A percentile compares a stretch with the other conserved stretches of the same genome.
These are phyloP conservation scores for Pseudoscleropodium purum DNA, from an alignment of 225 moss, liverwort and hornwort genomes.

Conservation along the genomic window DNA sequence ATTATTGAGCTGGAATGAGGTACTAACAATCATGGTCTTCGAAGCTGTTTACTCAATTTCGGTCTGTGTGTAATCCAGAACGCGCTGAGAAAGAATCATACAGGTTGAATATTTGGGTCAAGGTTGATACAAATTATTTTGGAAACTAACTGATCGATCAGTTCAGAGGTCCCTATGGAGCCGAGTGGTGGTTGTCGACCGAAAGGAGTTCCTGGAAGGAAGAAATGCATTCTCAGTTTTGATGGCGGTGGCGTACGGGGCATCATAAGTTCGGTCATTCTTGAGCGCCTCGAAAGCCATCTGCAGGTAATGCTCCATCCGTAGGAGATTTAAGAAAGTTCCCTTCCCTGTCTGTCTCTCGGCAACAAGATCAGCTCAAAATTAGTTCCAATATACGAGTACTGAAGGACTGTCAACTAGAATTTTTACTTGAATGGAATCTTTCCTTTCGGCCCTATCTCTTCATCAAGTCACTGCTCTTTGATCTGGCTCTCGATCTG, in stretches of 20 bases:
- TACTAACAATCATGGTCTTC: neutral
- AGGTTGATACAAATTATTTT: neutral
- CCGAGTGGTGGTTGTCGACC: neutral
- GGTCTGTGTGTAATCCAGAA: neutral
- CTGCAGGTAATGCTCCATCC: constrained; percentile 3
- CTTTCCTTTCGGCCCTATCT: neutral
- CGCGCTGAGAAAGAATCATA: neutral
- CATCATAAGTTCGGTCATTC: neutral
- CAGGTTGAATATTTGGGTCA: neutral
- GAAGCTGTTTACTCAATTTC: neutral
- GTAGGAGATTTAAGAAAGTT: neutral
- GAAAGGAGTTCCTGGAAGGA: neutral
- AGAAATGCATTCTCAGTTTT: constrained; percentile 21
- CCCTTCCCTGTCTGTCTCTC: neutral
- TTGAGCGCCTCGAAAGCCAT: constrained; percentile 21
- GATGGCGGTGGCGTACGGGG: constrained; percentile 27
- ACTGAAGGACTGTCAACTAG: neutral
- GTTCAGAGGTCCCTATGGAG: neutral
- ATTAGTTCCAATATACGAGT: neutral
- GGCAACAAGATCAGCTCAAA: neutral
- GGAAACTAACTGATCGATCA: neutral
- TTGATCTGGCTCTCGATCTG: neutral
- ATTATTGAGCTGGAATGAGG: neutral
- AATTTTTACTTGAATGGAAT: neutral
- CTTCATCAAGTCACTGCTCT: neutral